Percentiles rank a stretch among this genome's conserved stretches.
Conservation (phyloP, 2,329 filamentous ascomycete species). For the Hymenoscyphus infarciens region DNA sequence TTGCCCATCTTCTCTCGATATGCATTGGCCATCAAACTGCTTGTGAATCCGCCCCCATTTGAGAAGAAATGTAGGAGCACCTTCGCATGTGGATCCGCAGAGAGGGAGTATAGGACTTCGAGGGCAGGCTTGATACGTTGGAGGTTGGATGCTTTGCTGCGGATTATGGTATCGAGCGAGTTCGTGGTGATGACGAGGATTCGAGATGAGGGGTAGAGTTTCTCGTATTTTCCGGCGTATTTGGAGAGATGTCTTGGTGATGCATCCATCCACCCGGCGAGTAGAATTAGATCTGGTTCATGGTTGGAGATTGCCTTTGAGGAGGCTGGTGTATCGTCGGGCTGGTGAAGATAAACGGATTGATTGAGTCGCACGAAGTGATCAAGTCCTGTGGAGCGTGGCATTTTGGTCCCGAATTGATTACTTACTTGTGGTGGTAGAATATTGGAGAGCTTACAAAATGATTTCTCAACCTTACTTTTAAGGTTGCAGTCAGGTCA, state of each 20-base stretch:
- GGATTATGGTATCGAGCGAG: constrained; percentile 43
- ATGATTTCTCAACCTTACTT: too few species aligned
- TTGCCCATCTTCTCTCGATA: constrained; percentile 37
- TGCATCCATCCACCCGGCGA: constrained; percentile 47
- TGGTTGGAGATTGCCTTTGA: neutral
- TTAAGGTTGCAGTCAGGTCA: too few species aligned
- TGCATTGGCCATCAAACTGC: constrained; percentile 37
- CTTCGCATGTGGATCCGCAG: constrained; percentile 14
- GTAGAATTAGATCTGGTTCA: constrained; percentile 41
- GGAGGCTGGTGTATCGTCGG: constrained; percentile 22
- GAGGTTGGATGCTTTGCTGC: constrained; percentile 32
- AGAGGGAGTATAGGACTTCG: constrained; percentile 33
- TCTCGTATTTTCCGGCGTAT: constrained; percentile 43
- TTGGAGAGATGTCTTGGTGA: constrained; percentile 43
- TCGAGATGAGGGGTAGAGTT: constrained; percentile 41
- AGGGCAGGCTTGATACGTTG: constrained; percentile 41
- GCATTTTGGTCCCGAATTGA: neutral
- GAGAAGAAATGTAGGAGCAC: constrained; percentile 42
- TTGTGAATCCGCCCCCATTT: constrained; percentile 45
- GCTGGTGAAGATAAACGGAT: constrained; percentile 39
- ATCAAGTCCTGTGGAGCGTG: constrained; percentile 13
- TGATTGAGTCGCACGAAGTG: constrained; percentile 39
- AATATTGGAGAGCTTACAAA: too few species aligned
- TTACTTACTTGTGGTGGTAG: too few species aligned
- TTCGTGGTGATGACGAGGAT: constrained; percentile 49